These are phyloP conservation scores for Isatis tinctoria DNA, from an alignment of 345 rosid species.

Conservation along the genomic window DNA sequence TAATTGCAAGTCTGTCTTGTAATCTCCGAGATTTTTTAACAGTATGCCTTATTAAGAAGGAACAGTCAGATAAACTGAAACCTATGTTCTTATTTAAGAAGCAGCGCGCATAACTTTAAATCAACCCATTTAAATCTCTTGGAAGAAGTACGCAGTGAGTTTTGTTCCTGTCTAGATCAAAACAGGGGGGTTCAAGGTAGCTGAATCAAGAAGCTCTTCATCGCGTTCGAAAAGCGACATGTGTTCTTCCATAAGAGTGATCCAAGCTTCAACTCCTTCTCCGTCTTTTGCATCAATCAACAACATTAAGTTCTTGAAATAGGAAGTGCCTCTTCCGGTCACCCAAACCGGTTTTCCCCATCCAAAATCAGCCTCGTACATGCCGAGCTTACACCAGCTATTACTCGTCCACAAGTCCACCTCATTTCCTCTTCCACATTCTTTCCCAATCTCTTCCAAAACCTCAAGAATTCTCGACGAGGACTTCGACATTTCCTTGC, in stretches of 20 bases:
- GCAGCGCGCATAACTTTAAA: background rate
- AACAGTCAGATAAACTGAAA: background rate
- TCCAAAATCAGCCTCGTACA: slow-evolving; percentile 49
- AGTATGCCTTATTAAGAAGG: background rate
- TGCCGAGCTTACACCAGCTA: slow-evolving; percentile 40
- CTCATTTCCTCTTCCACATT: slow-evolving; percentile 8
- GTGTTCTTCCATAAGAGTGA: slow-evolving; percentile 31
- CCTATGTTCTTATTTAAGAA: background rate
- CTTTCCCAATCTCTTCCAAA: slow-evolving; percentile 11
- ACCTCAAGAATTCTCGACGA: background rate
- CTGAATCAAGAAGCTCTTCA: slow-evolving; percentile 31
- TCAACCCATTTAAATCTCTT: background rate
- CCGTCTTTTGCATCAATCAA: slow-evolving; percentile 40
- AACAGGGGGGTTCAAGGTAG: slow-evolving; percentile 27
- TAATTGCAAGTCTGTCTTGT: no score
- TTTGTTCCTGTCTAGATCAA: slow-evolving; percentile 14
- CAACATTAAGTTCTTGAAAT: slow-evolving; percentile 29
- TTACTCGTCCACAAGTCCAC: slow-evolving; percentile 31
- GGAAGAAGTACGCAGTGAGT: background rate
- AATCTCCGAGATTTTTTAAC: no score
- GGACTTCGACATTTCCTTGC: slow-evolving; percentile 8
- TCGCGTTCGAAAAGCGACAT: slow-evolving; percentile 23
- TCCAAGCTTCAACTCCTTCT: slow-evolving; percentile 48
- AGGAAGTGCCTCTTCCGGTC: slow-evolving; percentile 26
- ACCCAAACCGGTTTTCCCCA: slow-evolving; percentile 56